Evolutionary conservation across 441 rosid species (phyloP).

Genomic region (Adansonia rubrostipa): DNA sequence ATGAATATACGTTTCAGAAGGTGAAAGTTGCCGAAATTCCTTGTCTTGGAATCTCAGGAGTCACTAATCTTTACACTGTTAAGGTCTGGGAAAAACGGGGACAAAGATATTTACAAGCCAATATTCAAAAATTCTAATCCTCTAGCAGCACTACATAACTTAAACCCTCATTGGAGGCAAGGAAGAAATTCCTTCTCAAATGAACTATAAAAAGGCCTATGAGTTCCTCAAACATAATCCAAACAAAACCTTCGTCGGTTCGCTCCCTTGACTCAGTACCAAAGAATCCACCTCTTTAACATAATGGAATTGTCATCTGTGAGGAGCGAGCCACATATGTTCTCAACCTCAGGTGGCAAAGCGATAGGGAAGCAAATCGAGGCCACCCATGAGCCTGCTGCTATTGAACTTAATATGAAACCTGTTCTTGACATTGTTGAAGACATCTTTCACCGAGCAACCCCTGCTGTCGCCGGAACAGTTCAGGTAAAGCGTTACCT

Average conservation of each 20-base stretch:
- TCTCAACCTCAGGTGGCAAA: slow-evolving; percentile 58
- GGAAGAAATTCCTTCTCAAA: slow-evolving; percentile 45
- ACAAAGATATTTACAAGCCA: slow-evolving; percentile 11
- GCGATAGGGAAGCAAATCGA: slow-evolving; percentile 59
- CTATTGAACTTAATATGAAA: slow-evolving; percentile 45
- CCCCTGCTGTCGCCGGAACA: slow-evolving; percentile 12
- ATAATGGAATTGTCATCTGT: slow-evolving; percentile 29
- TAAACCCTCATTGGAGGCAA: slow-evolving; percentile 52
- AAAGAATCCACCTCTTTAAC: slow-evolving; percentile 5
- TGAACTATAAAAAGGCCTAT: slow-evolving; percentile 32
- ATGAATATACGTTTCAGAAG: slow-evolving; percentile 1
- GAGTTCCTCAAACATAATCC: slow-evolving; percentile 25
- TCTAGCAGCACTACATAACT: slow-evolving; percentile 25
- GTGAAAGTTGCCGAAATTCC: slow-evolving; percentile 17
- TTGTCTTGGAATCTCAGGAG: slow-evolving; percentile 22
- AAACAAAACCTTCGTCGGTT: slow-evolving; percentile 11
- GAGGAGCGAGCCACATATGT: slow-evolving; percentile 41
- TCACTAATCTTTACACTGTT: slow-evolving; percentile 16
- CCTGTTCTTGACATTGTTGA: slow-evolving; percentile 56
- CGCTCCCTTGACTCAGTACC: neutral
- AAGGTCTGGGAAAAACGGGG: slow-evolving; percentile 6
- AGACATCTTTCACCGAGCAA: slow-evolving; percentile 53
- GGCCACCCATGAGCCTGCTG: slow-evolving; percentile 67
- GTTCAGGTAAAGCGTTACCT: slow-evolving; percentile 28
- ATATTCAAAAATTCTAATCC: slow-evolving; percentile 32